Evolutionary conservation across 352 stramenopile species (phyloP).

Genomic region (Stramenopiles sp.): DNA sequence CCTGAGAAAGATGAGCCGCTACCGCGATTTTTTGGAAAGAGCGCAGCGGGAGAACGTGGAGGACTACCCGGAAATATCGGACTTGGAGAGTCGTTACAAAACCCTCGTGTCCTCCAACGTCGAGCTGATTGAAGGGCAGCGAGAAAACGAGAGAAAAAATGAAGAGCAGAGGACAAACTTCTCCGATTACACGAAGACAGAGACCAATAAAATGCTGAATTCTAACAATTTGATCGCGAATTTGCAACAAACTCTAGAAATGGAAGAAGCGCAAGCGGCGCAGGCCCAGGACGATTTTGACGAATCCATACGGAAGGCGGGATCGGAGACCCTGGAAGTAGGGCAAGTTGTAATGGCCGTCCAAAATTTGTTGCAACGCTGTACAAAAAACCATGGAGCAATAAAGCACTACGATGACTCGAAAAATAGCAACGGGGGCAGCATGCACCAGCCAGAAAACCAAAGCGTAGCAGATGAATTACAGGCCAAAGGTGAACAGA

Average conservation of each 20-base stretch:
- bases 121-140: slow-evolving; percentile 44
- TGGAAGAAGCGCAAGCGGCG: slow-evolving; percentile 39
- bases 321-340: slow-evolving; percentile 63
- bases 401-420: slow-evolving; percentile 18
- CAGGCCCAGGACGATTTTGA: slow-evolving; percentile 59
- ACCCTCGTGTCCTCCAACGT: slow-evolving; percentile 65
- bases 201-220: slow-evolving; percentile 69
- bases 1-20: slow-evolving; percentile 48
- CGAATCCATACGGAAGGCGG: slow-evolving; percentile 53
- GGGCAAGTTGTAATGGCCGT: slow-evolving; percentile 67
- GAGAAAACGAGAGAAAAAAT: slow-evolving; percentile 56
- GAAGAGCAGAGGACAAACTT: slow-evolving; percentile 53
- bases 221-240: slow-evolving; percentile 68
- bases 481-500: slow-evolving; percentile 52
- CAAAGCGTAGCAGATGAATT: slow-evolving; percentile 37
- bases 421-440: slow-evolving; percentile 12
- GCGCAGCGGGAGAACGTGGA: slow-evolving; percentile 65
- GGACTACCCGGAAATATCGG: slow-evolving; percentile 68
- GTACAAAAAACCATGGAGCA: slow-evolving; percentile 30
- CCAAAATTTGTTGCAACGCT: slow-evolving; percentile 50
- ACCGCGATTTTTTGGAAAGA: slow-evolving; percentile 55
- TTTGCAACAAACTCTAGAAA: slow-evolving; percentile 50
- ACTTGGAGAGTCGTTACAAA: slow-evolving; percentile 69
- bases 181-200: slow-evolving; percentile 57
- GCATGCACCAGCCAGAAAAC: slow-evolving; percentile 6